Evolutionary conservation across 2,329 filamentous ascomycete genomes (phyloP), one percentile per base, ranked within the genome.

Genomic region (Myriangium duriaei): DNA sequence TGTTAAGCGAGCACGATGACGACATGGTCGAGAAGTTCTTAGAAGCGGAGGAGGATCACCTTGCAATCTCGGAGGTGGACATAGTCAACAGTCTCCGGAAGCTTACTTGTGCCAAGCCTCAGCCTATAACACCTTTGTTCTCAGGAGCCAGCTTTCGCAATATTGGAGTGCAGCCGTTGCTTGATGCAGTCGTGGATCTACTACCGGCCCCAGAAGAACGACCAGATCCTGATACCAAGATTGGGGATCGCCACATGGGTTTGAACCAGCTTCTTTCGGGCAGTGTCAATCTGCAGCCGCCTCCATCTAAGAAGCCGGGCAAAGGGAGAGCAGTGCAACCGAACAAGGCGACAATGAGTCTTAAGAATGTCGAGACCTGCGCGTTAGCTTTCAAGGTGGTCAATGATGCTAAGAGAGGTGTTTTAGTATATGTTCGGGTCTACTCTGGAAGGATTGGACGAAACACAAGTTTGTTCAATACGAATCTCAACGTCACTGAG

Each of bases 111-210:
- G 66, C 68, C 32, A 74, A 77, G 1, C 71, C 79, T 7, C 85
- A 83, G 35, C 66, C 63, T n/a, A 66, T 92, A 12, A 81, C 91
- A 30, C 88, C 88, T 1, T 72, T 95, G 0, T 92, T 94, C 58
- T 84, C 84, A 1, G 88, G 88, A 2, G 87, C 88, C 4, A 95
- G 87, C 57, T 86, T 96, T 59, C 76, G 81, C 30, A 94, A 96
- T 47, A 84, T 96, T 44, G 91, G 91, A 5, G 86, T 96, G 3
- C 85, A 95, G 56, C 85, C 87, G 17, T 67, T 98, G 14, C 71
- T 96, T 37, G 86, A 96, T 56, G 84, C 84, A 26, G 76, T 96
- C 10, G 75, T 85, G 6, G 83, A 95, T 52, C 79, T 95, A 32
- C 68, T 96, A 2, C 91, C 91, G 0, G 83, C 76, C 46, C 91